Base-by-base conservation (phyloP, 495 filamentous ascomycete genomes). In the Tuber microsphaerosporum region DNA sequence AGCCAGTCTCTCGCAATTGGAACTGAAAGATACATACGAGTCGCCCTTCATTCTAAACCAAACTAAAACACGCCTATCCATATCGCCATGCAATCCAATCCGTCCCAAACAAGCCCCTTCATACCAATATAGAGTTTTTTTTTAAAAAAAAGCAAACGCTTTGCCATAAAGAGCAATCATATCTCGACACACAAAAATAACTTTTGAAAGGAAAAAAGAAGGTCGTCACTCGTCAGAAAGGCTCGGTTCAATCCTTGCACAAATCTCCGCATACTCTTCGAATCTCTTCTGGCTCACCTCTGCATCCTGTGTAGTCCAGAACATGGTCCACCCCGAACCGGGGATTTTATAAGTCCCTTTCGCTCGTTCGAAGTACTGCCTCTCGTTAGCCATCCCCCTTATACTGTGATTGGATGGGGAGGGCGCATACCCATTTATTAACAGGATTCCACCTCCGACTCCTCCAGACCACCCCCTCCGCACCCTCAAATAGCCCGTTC, bases 271-370 rank as follows among this genome's bases (percentile, higher is more conserved):
- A 83, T 97, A 97, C 77, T 96, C 93, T 74, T 83, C 80, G 81
- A 96, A 93, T 75, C 85, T 87, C 81, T 86, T 85, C 42, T 86
- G 84, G 69, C 88, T 80, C 61, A 84, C 84, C 41, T 84, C 81
- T 71, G 89, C 84, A 20, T 87, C 89, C 20, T 90, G 88, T 3
- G 91, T 94, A 1, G 94, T 99, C 94, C 94, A 99, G 74, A 99
- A 97, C 94, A 97, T 97, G 6, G 94, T 92, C 94, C 94, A 99
- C 90, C 90, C 78, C 87, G 91, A 44, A 37, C 87, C 89, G 1
- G 88, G 86, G 45, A 99, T 83, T 84, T 95, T 95, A 86, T 91
- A 91, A 42, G 89, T 92, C 0, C 94, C 94, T 73, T 88, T 86
- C 12, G 92, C 92, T 61, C 94, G 87, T 83, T 98, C 94, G 83